Evolutionary conservation across 2,329 filamentous ascomycete species (phyloP), one percentile per base, ranked within the genome.

Genomic region (Didymellaceae sp.): DNA sequence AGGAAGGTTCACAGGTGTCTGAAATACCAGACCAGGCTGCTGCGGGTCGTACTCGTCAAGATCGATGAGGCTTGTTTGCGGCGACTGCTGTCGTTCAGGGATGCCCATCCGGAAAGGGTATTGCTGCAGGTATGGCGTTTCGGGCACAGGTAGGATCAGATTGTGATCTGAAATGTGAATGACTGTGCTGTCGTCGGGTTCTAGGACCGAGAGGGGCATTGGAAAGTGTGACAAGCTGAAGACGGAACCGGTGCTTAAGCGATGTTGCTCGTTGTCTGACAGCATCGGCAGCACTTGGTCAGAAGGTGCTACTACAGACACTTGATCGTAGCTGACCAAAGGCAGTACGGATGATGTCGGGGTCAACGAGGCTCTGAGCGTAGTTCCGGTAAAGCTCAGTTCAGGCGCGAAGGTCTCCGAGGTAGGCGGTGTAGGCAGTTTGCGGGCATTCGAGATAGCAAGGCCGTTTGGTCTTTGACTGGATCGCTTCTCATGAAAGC

Each of bases 121-220:
- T 18, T 67, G 65, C 7, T 57, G 47, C 9, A 58, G 38, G 8
- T 53, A 46, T 7, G 58, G 53, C 7, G 56, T 61, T 18, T 56
- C 56, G 3, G 51, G 58, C 22, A 54, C 37, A 22, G 44, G 31
- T 4, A 45, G 38, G 16, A 47, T 45, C 16, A 40, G 30, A 4
- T 43, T 44, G n/a, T 43, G 43, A 10, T 57, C 45, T 6, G 54
- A 38, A 32, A 39, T 3, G 39, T 49, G 82, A 58, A 88, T 85
- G 1, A 81, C 71, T 20, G 80, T 86, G n/a, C 78, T 1, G 5
- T 76, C 78, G 21, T 76, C 72, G 8, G 71, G 94, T 57, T 97
- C 96, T 66, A 92, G 88, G 8, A 90, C 85, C 70, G 96, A 90
- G 77, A 91, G 96, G 74, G 85, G 86, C 6, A 78, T 96, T 74